Evolutionary conservation across 352 stramenopile genomes (phyloP).

Genomic region (Paralagenidium karlingii): DNA sequence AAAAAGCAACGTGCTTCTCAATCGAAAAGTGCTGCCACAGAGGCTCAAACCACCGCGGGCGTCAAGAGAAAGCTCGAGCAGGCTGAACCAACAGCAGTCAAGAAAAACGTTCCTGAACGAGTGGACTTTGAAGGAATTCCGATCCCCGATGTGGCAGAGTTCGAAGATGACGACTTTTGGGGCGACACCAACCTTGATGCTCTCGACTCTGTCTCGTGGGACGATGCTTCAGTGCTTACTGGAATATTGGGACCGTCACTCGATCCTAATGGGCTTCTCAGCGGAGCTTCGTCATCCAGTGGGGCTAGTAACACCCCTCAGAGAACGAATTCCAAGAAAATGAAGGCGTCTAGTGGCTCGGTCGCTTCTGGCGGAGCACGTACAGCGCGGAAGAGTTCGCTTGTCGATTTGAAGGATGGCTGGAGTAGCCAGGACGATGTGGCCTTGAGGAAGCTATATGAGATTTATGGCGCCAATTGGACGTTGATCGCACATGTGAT

Average conservation of each 20-base stretch:
- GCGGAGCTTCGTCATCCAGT: too few species aligned
- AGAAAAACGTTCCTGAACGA: constrained; percentile 20
- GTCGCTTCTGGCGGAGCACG: too few species aligned
- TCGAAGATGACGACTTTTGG: constrained; percentile 79
- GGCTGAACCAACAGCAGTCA: constrained; percentile 9
- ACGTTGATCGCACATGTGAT: constrained; percentile 78
- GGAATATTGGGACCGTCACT: constrained; percentile 33
- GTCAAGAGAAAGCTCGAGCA: constrained; percentile 67
- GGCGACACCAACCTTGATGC: constrained; percentile 78
- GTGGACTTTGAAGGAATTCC: constrained; percentile 70
- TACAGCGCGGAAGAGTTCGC: too few species aligned
- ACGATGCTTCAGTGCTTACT: constrained; percentile 56
- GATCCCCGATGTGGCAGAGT: constrained; percentile 49
- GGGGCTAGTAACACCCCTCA: too few species aligned
- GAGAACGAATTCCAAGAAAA: neutral
- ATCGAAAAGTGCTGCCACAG: constrained; percentile 8
- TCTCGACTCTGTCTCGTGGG: constrained; percentile 71
- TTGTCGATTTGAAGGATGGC: constrained; percentile 19
- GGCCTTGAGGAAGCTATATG: constrained; percentile 73
- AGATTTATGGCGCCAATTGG: constrained; percentile 81
- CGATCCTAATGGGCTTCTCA: neutral
- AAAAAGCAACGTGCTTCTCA: constrained; percentile 31
- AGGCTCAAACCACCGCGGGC: constrained; percentile 5
- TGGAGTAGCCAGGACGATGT: constrained; percentile 70
- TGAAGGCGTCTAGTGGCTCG: neutral